These are phyloP conservation scores for Ogataea populi-albae DNA, from an alignment of 805 yeast species.

Conservation along the genomic window DNA sequence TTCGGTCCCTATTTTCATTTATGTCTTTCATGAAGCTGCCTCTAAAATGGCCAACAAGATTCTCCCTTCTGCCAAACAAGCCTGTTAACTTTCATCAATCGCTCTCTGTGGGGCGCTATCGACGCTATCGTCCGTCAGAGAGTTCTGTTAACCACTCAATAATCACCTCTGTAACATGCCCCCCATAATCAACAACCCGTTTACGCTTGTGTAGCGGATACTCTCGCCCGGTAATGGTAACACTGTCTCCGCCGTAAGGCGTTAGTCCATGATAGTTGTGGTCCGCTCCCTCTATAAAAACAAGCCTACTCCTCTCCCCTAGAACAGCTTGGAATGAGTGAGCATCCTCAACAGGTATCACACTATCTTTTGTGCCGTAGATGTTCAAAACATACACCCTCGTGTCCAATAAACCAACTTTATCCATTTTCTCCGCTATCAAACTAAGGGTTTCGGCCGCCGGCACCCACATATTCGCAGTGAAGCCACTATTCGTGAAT, in stretches of 20 bases:
- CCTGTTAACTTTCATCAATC: too few species aligned
- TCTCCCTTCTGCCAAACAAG: too few species aligned
- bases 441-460: constrained; percentile 50
- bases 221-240: constrained; percentile 5
- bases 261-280: constrained; percentile 71
- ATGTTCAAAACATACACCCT: constrained; percentile 59
- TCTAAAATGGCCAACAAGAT: too few species aligned
- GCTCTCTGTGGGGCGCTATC: constrained; percentile 49
- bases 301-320: constrained; percentile 54
- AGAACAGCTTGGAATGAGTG: constrained; percentile 56
- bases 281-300: constrained; percentile 65
- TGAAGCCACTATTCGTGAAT: constrained; percentile 50
- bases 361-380: constrained; percentile 66
- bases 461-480: constrained; percentile 39
- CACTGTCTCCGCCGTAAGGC: constrained; percentile 31
- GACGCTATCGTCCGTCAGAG: not conserved
- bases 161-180: constrained; percentile 47
- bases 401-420: constrained; percentile 39
- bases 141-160: constrained; percentile 38
- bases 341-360: constrained; percentile 65
- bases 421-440: constrained; percentile 44
- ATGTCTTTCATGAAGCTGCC: too few species aligned
- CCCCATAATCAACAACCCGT: constrained; percentile 54
- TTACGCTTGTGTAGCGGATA: constrained; percentile 33
- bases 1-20: too few species aligned